Evolutionary conservation across 306 rosid species (phyloP), one percentile per base, ranked within the genome.

Genomic region (Spatholobus suberectus): DNA sequence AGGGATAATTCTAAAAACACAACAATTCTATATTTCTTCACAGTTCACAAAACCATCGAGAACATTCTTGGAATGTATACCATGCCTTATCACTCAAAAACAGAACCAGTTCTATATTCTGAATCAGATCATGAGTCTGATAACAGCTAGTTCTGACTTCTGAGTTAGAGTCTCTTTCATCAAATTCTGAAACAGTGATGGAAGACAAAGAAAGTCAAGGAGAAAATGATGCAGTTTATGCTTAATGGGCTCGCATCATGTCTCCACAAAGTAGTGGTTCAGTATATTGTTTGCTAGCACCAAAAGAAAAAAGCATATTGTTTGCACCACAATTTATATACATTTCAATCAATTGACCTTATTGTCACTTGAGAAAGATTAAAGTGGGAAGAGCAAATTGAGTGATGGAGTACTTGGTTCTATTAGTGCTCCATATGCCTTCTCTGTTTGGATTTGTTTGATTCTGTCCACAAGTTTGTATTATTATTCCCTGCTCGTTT

Each of bases 181-280:
- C 7, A 23, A 58, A 23, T 58, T 23, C 7, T 23, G 35, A 23
- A 24, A 44, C 4, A 44, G 17, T 44, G 5, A 12, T 44, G 15
- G 17, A n/a, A n/a, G n/a, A 13, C 17, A 44, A 58, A 21, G 70
- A 63, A 34, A 34, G 70, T 63, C 44, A 15, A 63, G 24, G 12
- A 63, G 44, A 32, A 34, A 62, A 62, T 62, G 9, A 63, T 65
- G 14, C 5, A 65, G 1, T 17, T 34, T 8, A n/a, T 35, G 43
- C 1, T 29, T 29, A 29, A 65, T 65, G 69, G 12, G 40, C 4
- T 34, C 32, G 20, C 20, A 32, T 32, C 43, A 63, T 63, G 41
- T 13, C 12, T 65, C 72, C 72, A 66, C 72, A 66, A 66, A 66
- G 17, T 35, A 35, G 72, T 66, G 72, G 15, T 66, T 29, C 38